These are phyloP conservation scores for Penicillium simplicissimum DNA, from an alignment of 495 filamentous ascomycete species.

Conservation along the genomic window DNA sequence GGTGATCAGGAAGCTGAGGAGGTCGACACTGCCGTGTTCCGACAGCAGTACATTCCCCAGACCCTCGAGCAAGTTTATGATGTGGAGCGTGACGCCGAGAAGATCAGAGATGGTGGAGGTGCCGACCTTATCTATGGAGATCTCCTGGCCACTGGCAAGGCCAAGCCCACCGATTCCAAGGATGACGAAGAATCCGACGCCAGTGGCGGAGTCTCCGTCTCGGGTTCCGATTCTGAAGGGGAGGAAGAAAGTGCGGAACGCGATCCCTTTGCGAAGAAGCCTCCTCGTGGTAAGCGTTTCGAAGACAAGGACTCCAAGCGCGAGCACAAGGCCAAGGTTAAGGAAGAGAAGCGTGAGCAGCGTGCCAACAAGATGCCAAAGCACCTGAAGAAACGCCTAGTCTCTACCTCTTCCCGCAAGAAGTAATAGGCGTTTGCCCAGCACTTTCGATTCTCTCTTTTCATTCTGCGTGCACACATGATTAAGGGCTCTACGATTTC, in stretches of 20 bases:
- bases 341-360: conserved; percentile 91
- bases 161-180: conserved; percentile 41
- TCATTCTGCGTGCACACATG: conserved; percentile 13
- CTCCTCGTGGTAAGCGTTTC: conserved; percentile 83
- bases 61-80: conserved; percentile 94
- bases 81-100: conserved; percentile 83
- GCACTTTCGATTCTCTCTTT: conserved; percentile 12
- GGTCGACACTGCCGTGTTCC: conserved; percentile 86
- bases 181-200: conserved; percentile 48
- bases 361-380: conserved; percentile 95
- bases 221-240: conserved; percentile 49
- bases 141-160: conserved; percentile 68
- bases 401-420: conserved; percentile 44
- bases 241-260: conserved; percentile 44
- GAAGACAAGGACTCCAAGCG: conserved; percentile 89
- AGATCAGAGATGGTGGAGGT: conserved; percentile 68
- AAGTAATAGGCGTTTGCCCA: conserved; percentile 38
- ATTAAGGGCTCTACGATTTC: conserved; percentile 15
- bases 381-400: conserved; percentile 73
- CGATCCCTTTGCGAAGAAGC: conserved; percentile 61
- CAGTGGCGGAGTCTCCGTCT: conserved; percentile 46
- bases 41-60: conserved; percentile 92
- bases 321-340: conserved; percentile 85
- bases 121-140: conserved; percentile 76
- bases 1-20: conserved; percentile 52